Evolutionary conservation across 345 rosid species (phyloP).

Genomic region (Draba incana): DNA sequence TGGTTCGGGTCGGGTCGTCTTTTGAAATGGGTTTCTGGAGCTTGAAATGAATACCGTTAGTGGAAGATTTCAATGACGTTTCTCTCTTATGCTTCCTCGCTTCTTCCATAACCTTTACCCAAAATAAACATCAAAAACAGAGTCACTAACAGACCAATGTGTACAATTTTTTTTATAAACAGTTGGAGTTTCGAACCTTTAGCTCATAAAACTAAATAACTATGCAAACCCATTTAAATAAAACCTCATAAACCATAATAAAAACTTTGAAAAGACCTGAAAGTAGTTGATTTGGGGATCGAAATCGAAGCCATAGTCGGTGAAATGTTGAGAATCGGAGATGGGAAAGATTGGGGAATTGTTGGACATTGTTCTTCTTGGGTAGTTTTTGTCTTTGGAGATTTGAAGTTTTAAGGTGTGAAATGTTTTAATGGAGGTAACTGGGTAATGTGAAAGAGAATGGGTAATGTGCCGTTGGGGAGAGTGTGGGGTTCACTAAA

Average conservation of each 20-base stretch:
- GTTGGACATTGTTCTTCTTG: slow-evolving; percentile 51
- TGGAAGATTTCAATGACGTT: slow-evolving; percentile 45
- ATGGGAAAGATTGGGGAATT: slow-evolving; percentile 70
- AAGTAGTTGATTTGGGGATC: slow-evolving; percentile 77
- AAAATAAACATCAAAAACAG: background rate
- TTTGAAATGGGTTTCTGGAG: slow-evolving; percentile 82
- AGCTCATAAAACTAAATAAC: no score
- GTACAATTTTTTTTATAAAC: background rate
- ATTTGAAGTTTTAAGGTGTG: background rate
- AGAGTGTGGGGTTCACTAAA: slow-evolving; percentile 30
- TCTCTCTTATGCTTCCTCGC: slow-evolving; percentile 74
- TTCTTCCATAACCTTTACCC: slow-evolving; percentile 68
- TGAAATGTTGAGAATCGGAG: slow-evolving; percentile 71
- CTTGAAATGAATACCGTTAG: slow-evolving; percentile 72
- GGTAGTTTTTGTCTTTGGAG: background rate
- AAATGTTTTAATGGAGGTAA: slow-evolving; percentile 18
- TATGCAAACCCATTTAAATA: background rate
- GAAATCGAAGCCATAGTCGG: slow-evolving; percentile 91
- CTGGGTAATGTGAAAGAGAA: background rate
- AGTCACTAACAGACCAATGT: background rate
- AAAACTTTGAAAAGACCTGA: slow-evolving; percentile 47
- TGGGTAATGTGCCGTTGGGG: slow-evolving; percentile 40
- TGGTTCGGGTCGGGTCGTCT: slow-evolving; percentile 58
- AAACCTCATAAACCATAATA: background rate
- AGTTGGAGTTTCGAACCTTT: no score